Conservation (phyloP, 257 asterid species). For the Jaltomata sinuosa region DNA sequence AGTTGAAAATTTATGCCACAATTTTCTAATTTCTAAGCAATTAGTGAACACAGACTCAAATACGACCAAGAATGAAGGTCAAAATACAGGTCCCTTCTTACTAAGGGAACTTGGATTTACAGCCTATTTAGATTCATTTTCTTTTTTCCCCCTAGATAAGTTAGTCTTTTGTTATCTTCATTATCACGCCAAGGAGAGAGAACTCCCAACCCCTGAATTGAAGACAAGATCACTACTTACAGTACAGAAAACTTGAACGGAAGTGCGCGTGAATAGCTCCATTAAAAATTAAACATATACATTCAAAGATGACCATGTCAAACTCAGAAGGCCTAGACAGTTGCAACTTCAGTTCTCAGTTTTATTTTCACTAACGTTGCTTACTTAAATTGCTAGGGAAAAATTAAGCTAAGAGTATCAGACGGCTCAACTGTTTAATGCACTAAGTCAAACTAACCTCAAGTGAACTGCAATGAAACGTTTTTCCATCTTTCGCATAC, state of each 20-base stretch:
- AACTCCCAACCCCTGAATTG: neutral
- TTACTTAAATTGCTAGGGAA: neutral
- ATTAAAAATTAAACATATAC: neutral
- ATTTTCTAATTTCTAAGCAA: neutral
- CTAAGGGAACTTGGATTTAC: neutral
- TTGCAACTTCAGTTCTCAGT: neutral
- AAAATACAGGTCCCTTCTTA: neutral
- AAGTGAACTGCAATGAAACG: constrained; percentile 91
- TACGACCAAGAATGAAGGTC: neutral
- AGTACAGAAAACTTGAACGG: neutral
- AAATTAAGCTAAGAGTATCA: neutral
- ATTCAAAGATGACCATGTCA: neutral
- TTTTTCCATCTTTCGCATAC: constrained; percentile 74
- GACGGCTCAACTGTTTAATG: neutral
- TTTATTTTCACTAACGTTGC: neutral
- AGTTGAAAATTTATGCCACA: neutral
- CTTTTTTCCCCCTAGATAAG: neutral
- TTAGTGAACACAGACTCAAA: neutral
- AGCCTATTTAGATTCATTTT: neutral
- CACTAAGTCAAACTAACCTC: constrained; percentile 45
- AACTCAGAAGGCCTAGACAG: neutral
- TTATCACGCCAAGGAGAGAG: neutral
- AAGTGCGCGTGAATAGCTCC: neutral
- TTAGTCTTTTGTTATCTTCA: neutral
- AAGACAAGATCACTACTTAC: neutral